phyloP scores from a whole-genome alignment of 2,329 filamentous ascomycete genomes.

The Teratosphaeria nubilosa region DNA sequence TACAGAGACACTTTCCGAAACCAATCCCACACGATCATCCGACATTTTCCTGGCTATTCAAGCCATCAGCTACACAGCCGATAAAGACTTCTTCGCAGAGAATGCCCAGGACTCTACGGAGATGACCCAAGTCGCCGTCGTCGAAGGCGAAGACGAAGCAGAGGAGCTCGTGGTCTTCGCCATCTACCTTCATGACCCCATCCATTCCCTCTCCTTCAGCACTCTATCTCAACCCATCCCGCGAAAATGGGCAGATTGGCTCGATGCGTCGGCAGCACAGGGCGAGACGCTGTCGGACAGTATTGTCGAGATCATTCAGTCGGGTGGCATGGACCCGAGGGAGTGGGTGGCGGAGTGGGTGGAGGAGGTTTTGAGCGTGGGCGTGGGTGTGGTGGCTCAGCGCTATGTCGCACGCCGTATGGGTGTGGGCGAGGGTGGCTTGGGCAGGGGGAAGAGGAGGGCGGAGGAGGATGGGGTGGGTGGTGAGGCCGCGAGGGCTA shows the following conservation, averaged over 20 bases:
- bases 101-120: conserved; percentile 22
- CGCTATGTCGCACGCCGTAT: conserved; percentile 89
- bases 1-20: conserved; percentile 67
- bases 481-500: conserved; percentile 51
- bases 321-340: conserved; percentile 71
- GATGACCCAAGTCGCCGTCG: conserved; percentile 20
- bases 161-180: conserved; percentile 64
- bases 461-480: conserved; percentile 45
- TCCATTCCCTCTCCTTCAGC: conserved; percentile 81
- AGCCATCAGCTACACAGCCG: conserved; percentile 59
- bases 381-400: conserved; percentile 80
- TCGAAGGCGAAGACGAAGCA: conserved; percentile 35
- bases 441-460: conserved; percentile 48
- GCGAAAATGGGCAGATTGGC: conserved; percentile 78
- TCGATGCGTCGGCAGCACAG: conserved; percentile 50
- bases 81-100: conserved; percentile 58
- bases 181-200: conserved; percentile 72
- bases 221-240: conserved; percentile 76
- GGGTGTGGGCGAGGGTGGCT: conserved; percentile 80
- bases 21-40: conserved; percentile 81
- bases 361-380: conserved; percentile 70
- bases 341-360: conserved; percentile 99
- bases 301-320: conserved; percentile 72
- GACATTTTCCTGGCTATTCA: conserved; percentile 96
- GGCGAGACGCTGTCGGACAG: conserved; percentile 57